These are phyloP conservation scores for Tolypocladium cylindrosporum DNA, from an alignment of 2,329 filamentous ascomycete species.

Conservation along the genomic window DNA sequence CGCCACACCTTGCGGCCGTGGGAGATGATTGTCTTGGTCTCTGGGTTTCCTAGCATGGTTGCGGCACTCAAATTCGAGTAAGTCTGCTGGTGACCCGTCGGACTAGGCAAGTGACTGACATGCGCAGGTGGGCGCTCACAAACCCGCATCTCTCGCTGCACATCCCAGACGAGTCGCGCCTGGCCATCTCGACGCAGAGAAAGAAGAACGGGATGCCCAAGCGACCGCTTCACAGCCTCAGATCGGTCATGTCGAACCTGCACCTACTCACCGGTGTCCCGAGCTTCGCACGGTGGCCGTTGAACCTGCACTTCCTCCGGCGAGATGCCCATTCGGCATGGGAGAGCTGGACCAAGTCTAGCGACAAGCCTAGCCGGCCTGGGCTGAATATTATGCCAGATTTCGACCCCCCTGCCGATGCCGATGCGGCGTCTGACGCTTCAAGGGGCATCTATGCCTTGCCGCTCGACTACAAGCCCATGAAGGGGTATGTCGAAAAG, in stretches of 20 bases:
- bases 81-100: constrained; percentile 14
- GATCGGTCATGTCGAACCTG: constrained; percentile 66
- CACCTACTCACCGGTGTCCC: constrained; percentile 69
- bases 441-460: constrained; percentile 43
- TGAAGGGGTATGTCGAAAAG: constrained; percentile 46
- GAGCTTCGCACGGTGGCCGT: constrained; percentile 76
- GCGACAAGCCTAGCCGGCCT: constrained; percentile 34
- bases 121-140: constrained; percentile 77
- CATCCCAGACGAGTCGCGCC: constrained; percentile 55
- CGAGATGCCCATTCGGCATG: constrained; percentile 61
- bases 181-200: constrained; percentile 39
- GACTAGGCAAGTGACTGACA: background rate
- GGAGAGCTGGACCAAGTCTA: constrained; percentile 45
- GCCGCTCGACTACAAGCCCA: constrained; percentile 42
- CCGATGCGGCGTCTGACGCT: constrained; percentile 3
- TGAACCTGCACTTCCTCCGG: constrained; percentile 70
- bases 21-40: constrained; percentile 82
- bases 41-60: constrained; percentile 78
- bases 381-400: constrained; percentile 48
- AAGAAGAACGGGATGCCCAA: constrained; percentile 46
- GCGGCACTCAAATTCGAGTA: constrained; percentile 92
- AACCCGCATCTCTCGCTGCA: constrained; percentile 75
- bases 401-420: constrained; percentile 24
- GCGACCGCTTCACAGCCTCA: constrained; percentile 49
- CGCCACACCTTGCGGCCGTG: constrained; percentile 64